These are phyloP conservation scores for Alternaria gaisen DNA, from an alignment of 2,329 filamentous ascomycete genomes.

Conservation along the genomic window DNA sequence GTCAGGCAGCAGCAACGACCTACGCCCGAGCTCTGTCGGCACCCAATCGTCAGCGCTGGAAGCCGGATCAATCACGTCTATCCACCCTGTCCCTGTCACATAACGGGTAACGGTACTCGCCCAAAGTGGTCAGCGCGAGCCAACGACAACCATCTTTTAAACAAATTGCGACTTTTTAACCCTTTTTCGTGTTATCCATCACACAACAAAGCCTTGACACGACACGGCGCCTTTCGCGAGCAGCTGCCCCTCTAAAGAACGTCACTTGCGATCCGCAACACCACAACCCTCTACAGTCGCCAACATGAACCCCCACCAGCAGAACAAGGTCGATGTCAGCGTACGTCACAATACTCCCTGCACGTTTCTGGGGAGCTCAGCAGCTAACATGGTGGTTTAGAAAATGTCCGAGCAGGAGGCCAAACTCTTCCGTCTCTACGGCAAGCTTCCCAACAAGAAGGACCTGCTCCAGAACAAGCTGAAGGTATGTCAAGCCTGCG, in stretches of 20 bases:
- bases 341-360: conserved; percentile 65
- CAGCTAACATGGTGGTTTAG: conserved; percentile 59
- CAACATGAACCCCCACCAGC: conserved; percentile 92
- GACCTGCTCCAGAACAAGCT: conserved; percentile 98
- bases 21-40: conserved; percentile 34
- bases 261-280: conserved; percentile 21
- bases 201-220: conserved; percentile 44
- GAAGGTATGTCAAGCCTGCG: conserved; percentile 64
- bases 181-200: conserved; percentile 28
- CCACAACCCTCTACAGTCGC: conserved; percentile 20
- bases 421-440: conserved; percentile 94
- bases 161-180: conserved; percentile 29
- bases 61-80: conserved; percentile 31
- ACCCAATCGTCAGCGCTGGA: conserved; percentile 42
- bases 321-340: conserved; percentile 97
- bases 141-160: conserved; percentile 31
- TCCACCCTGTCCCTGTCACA: conserved; percentile 44
- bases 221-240: conserved; percentile 13
- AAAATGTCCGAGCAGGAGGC: conserved; percentile 94
- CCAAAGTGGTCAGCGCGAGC: conserved; percentile 33
- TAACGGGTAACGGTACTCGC: conserved; percentile 27
- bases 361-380: conserved; percentile 9
- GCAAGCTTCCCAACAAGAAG: conserved; percentile 95
- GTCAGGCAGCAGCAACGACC: conserved; percentile 41
- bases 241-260: conserved; percentile 24